phyloP scores from a whole-genome alignment of 2,329 filamentous ascomycete genomes.

The Botrytis hyacinthi region DNA sequence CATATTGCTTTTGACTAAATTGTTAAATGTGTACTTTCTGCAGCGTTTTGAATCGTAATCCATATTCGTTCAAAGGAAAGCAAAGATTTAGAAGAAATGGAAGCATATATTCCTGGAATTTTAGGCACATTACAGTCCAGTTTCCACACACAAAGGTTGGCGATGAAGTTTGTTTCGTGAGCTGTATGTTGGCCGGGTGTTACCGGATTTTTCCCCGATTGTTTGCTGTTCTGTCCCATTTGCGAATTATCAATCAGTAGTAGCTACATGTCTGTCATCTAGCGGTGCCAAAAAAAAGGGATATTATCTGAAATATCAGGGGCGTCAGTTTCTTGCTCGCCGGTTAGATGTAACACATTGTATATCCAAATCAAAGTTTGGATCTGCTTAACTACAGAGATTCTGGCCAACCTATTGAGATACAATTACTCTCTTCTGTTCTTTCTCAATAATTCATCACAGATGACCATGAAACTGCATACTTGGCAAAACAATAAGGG shows the following conservation, averaged over 20 bases:
- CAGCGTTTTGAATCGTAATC: not conserved
- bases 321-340: too few relatives aligned
- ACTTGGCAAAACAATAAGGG: too few relatives aligned
- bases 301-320: too few relatives aligned
- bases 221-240: not conserved
- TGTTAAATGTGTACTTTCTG: not conserved
- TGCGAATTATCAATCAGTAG: too few relatives aligned
- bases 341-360: too few relatives aligned
- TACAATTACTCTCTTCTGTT: too few relatives aligned
- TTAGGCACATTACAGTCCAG: not conserved
- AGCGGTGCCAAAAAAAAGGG: not conserved
- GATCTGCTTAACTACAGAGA: too few relatives aligned
- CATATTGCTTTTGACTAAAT: not conserved
- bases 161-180: not conserved
- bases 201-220: not conserved
- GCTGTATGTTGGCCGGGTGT: not conserved
- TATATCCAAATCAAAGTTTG: too few relatives aligned
- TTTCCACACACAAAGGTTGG: not conserved
- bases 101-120: not conserved
- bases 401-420: too few relatives aligned
- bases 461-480: too few relatives aligned
- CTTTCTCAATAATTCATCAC: too few relatives aligned
- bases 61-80: not conserved
- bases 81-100: not conserved
- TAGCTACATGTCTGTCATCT: too few relatives aligned